phyloP scores from a whole-genome alignment of 1,284 basidiomycete genomes.

The Agroathelia rolfsii region DNA sequence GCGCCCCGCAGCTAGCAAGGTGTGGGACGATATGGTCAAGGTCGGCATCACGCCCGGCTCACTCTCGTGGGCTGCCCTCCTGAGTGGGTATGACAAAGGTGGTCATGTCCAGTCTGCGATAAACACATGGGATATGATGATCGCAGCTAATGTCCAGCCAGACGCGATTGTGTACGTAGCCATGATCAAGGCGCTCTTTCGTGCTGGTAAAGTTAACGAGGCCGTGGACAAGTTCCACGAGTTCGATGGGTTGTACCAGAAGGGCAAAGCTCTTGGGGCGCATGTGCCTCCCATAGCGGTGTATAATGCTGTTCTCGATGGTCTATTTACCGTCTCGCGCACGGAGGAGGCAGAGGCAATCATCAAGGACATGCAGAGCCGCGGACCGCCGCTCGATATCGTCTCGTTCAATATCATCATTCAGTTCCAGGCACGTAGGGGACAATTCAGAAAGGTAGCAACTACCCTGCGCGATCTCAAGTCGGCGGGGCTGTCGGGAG shows the following conservation, averaged over 20 bases:
- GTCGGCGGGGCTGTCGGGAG: conserved; percentile 44
- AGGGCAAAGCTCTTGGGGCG: conserved; percentile 10
- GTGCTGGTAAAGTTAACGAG: conserved; percentile 31
- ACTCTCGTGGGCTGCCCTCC: conserved; percentile 52
- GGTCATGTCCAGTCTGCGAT: conserved; percentile 37
- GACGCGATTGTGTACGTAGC: conserved; percentile 50
- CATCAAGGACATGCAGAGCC: conserved; percentile 21
- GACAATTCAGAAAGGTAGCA: conserved; percentile 52
- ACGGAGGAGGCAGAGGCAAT: conserved; percentile 25
- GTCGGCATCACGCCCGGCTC: conserved; percentile 39
- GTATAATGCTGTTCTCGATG: conserved; percentile 57
- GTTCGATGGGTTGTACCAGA: conserved; percentile 29
- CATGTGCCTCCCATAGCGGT: conserved; percentile 28
- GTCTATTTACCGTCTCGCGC: conserved; percentile 37
- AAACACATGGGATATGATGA: conserved; percentile 53
- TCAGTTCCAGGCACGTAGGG: conserved; percentile 47
- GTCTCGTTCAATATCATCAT: conserved; percentile 75
- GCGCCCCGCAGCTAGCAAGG: conserved; percentile 41
- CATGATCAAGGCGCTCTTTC: conserved; percentile 46
- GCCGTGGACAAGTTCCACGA: conserved; percentile 41
- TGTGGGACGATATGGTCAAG: conserved; percentile 55
- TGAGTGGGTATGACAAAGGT: conserved; percentile 46
- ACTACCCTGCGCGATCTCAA: conserved; percentile 45
- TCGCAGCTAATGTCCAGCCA: conserved; percentile 36
- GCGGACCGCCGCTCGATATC: conserved; percentile 55